phyloP scores from a whole-genome alignment of 192 early-diverging fungal genomes.

The Umbelopsis sp. region DNA sequence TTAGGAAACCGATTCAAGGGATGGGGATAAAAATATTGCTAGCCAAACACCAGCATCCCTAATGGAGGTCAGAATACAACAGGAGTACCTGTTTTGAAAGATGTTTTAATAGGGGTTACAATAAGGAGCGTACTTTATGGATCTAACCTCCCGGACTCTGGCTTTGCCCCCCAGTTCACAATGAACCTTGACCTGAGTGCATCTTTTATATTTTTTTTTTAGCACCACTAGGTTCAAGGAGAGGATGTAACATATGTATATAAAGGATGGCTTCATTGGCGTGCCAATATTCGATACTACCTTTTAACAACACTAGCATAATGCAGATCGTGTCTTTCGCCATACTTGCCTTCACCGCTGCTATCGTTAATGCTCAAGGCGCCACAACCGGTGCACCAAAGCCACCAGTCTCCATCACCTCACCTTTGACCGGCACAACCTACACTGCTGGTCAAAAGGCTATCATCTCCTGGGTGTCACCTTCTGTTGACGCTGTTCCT shows the following conservation, averaged over 20 bases:
- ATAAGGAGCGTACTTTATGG: neutral
- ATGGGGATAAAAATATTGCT: neutral
- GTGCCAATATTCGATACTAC: neutral
- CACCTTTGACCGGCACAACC: constrained; percentile 27
- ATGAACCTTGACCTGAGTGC: neutral
- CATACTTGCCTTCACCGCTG: constrained; percentile 13
- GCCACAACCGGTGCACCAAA: neutral
- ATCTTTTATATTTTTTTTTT: neutral
- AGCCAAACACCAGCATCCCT: constrained; percentile 13
- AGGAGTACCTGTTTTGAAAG: constrained; percentile 4
- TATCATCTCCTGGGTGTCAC: constrained; percentile 29
- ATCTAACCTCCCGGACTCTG: constrained; percentile 2
- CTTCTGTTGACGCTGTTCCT: constrained; percentile 22
- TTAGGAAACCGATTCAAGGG: neutral
- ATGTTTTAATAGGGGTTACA: neutral
- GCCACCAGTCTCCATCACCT: constrained; percentile 24
- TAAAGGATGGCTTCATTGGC: too few species aligned
- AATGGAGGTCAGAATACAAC: neutral
- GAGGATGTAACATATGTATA: too few species aligned
- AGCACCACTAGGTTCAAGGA: neutral
- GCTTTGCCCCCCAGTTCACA: neutral
- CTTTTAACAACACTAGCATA: neutral
- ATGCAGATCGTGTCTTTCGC: constrained; percentile 28
- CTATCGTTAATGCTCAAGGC: constrained; percentile 27
- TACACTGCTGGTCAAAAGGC: constrained; percentile 32